These are phyloP conservation scores for Oryza brachyantha DNA, from an alignment of 176 grass and related monocot species.

Conservation along the genomic window DNA sequence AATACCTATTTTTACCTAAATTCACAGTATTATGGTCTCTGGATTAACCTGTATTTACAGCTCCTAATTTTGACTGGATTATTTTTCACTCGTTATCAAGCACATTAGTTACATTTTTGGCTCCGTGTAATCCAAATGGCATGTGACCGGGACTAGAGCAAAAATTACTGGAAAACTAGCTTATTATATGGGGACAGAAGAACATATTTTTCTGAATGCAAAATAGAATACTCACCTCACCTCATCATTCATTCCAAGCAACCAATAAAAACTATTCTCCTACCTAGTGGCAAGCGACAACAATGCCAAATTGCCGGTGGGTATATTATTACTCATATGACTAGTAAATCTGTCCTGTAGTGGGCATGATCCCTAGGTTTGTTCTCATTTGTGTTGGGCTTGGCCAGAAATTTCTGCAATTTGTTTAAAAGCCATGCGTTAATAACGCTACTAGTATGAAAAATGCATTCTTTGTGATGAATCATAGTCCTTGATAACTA, in stretches of 20 bases:
- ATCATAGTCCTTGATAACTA: neutral
- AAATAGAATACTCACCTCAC: conserved; percentile 6
- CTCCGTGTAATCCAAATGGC: neutral
- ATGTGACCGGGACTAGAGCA: neutral
- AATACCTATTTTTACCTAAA: neutral
- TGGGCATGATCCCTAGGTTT: neutral
- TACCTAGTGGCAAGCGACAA: neutral
- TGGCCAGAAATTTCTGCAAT: neutral
- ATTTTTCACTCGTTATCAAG: neutral
- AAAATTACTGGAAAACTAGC: neutral
- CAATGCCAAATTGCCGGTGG: conserved; percentile 3
- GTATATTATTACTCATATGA: neutral
- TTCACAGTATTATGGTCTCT: neutral
- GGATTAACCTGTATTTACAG: neutral
- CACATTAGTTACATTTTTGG: neutral
- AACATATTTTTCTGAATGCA: conserved; percentile 14
- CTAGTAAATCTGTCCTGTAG: conserved; percentile 10
- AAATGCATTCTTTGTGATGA: neutral
- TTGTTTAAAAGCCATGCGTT: neutral
- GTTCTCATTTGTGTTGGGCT: neutral
- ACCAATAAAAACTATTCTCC: neutral
- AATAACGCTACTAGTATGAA: neutral
- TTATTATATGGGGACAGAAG: neutral
- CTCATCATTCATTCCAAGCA: neutral
- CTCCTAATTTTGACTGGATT: neutral